phyloP scores from a whole-genome alignment of 441 rosid genomes.

The Erodium texanum region DNA sequence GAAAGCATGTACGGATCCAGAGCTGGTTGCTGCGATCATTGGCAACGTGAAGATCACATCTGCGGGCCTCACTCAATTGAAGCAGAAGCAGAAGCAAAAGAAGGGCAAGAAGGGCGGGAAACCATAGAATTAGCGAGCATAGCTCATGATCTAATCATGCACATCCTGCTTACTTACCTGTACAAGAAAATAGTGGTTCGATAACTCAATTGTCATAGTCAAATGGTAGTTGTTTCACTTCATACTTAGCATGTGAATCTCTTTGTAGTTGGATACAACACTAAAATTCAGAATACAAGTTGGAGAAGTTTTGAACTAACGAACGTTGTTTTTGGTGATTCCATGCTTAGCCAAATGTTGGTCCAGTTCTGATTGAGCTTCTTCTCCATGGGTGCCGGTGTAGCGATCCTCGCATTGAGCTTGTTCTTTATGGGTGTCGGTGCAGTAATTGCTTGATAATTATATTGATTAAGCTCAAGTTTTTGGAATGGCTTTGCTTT shows the following conservation, averaged over 20 bases:
- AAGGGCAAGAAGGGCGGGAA: conserved; percentile 67
- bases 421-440: too few species aligned
- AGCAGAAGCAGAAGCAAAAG: conserved; percentile 97
- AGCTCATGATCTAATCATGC: neutral
- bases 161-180: neutral
- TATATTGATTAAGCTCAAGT: too few species aligned
- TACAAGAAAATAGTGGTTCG: neutral
- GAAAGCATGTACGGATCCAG: conserved; percentile 92
- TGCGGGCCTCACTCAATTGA: conserved; percentile 84
- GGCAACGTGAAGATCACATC: conserved; percentile 85
- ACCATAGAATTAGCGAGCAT: conserved; percentile 21
- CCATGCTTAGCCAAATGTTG: too few species aligned
- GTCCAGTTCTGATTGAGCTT: too few species aligned
- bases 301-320: neutral
- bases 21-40: conserved; percentile 80
- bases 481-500: too few species aligned
- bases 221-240: too few species aligned
- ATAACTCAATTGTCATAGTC: too few species aligned
- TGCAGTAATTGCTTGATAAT: too few species aligned
- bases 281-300: neutral
- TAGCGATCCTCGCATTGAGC: too few species aligned
- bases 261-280: neutral
- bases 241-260: neutral
- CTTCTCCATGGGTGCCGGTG: too few species aligned
- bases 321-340: neutral